Evolutionary conservation across 306 rosid species (phyloP).

Genomic region (Cicer cuneatum): DNA sequence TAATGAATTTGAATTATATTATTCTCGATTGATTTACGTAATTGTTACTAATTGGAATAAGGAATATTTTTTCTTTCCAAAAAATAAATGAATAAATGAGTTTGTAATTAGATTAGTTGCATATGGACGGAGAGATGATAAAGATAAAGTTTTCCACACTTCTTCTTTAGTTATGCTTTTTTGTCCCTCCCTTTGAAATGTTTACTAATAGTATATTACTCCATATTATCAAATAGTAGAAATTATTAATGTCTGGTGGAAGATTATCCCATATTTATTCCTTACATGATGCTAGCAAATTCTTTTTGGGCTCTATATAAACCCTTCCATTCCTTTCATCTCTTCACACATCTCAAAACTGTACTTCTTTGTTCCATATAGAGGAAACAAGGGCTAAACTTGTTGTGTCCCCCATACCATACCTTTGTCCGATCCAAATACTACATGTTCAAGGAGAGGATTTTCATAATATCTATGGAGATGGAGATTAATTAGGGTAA

Average conservation of each 20-base stretch:
- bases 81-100: slow-evolving; percentile 49
- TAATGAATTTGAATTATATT: too few relatives aligned
- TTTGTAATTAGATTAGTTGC: slow-evolving; percentile 50
- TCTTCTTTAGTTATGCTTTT: slow-evolving; percentile 45
- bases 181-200: slow-evolving; percentile 48
- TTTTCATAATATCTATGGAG: neutral
- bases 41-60: too few relatives aligned
- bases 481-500: slow-evolving; percentile 45
- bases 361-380: slow-evolving; percentile 19
- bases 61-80: too few relatives aligned
- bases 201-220: neutral
- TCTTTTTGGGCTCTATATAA: slow-evolving; percentile 66
- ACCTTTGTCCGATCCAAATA: neutral
- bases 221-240: slow-evolving; percentile 43
- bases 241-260: slow-evolving; percentile 47
- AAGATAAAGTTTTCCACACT: slow-evolving; percentile 60
- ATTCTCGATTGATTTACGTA: too few relatives aligned
- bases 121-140: slow-evolving; percentile 50
- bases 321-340: slow-evolving; percentile 43
- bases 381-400: slow-evolving; percentile 24
- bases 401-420: neutral
- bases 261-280: slow-evolving; percentile 76
- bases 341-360: slow-evolving; percentile 46
- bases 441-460: slow-evolving; percentile 1
- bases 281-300: slow-evolving; percentile 51